Base-by-base conservation (phyloP, 176 grass and related monocot genomes). In the Paspalum notatum region DNA sequence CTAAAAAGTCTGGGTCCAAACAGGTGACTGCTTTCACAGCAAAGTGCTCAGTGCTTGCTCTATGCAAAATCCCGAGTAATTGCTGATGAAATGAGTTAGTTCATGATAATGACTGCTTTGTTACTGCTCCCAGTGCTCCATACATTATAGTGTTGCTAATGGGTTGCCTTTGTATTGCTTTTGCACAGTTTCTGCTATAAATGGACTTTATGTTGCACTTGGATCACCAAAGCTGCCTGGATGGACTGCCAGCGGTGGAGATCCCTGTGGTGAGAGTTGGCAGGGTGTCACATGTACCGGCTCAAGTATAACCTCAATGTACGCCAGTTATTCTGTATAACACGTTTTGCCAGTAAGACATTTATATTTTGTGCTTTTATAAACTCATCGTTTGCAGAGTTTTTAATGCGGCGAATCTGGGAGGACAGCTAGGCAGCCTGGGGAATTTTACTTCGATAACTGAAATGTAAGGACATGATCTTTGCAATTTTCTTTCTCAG, bases 171-270 rank as follows among this genome's bases (percentile, higher is more conserved):
- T 39, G 0, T 8, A 55, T 24, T 66, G 57, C 10, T 44, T 59
- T 51, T 58, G 15, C 14, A 49, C 82, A 98, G 95, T 98, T 89
- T 83, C 91, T 89, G 92, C 95, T 83, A 93, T 98, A 91, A 95
- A 95, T 83, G 87, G 70, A 56, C 55, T 98, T 47, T 98, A 93
- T 80, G 38, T 54, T 48, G 74, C 83, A 79, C 85, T 98, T 82
- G 90, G 84, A 80, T 93, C 86, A 3, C 95, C 95, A 22, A 72
- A 68, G 81, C 84, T 98, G 66, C 85, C 95, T 68, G 90, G 88
- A 85, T 98, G 95, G 95, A 84, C 59, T 54, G 62, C 80, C 38
- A 79, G 64, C 84, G 95, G 66, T 79, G 95, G 95, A 89, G 95
- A 95, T 79, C 95, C 95, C 80, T 98, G 95, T 22, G 85, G 71